phyloP scores from a whole-genome alignment of 179 eudicot species.

The Gypsophila paniculata region DNA sequence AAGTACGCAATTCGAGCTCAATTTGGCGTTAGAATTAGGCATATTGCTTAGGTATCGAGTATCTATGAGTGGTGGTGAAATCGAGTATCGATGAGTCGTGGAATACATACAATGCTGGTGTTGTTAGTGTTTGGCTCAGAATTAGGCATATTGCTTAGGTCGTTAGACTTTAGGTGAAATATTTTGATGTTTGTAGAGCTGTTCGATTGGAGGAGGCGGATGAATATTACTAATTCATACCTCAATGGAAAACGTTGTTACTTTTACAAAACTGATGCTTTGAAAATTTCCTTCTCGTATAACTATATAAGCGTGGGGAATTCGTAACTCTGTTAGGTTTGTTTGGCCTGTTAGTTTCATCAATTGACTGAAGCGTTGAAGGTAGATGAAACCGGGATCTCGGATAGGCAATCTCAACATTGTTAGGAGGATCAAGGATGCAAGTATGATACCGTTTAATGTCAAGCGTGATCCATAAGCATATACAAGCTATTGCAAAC shows the following conservation, averaged over 20 bases:
- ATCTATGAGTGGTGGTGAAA: too few species aligned
- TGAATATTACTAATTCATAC: not conserved
- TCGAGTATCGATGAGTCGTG: too few species aligned
- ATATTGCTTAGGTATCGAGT: too few species aligned
- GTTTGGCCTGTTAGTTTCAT: too few species aligned
- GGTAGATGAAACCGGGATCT: not conserved
- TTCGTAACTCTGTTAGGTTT: not conserved
- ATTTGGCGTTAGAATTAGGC: too few species aligned
- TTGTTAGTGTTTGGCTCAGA: not conserved
- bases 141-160: not conserved
- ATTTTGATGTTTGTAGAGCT: not conserved
- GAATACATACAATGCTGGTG: too few species aligned
- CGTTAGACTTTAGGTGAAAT: not conserved
- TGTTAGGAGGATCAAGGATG: constrained; percentile 1
- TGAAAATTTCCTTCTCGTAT: too few species aligned
- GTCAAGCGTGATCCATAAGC: not conserved
- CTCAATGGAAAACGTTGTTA: not conserved
- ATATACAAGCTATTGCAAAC: not conserved
- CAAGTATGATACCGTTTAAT: not conserved
- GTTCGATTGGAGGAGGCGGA: not conserved
- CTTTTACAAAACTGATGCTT: not conserved
- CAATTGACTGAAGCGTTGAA: too few species aligned
- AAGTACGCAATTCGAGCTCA: too few species aligned
- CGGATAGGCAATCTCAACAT: not conserved
- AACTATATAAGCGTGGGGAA: not conserved